Evolutionary conservation across 352 stramenopile species (phyloP).

Genomic region (Lagenidium giganteum): DNA sequence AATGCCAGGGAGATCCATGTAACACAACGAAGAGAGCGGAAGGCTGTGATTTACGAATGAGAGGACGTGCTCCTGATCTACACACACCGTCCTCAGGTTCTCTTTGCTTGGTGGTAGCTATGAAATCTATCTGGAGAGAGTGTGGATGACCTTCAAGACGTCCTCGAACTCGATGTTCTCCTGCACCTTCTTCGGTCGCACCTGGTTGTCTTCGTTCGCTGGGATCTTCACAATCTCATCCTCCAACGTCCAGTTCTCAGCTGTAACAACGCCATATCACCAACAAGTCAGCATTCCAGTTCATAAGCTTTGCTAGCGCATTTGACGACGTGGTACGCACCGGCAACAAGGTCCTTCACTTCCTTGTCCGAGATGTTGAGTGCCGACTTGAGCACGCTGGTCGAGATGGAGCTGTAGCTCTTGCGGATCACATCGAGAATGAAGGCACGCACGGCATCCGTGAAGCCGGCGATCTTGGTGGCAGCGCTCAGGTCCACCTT

Average conservation of each 20-base stretch:
- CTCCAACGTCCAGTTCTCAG: constrained; percentile 66
- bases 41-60: background rate
- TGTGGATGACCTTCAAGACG: constrained; percentile 83
- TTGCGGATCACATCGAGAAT: constrained; percentile 65
- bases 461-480: constrained; percentile 57
- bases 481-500: constrained; percentile 54
- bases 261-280: constrained; percentile 21
- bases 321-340: constrained; percentile 27
- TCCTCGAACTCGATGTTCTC: constrained; percentile 85
- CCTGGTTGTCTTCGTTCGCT: constrained; percentile 79
- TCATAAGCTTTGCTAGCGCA: background rate
- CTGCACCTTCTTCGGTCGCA: constrained; percentile 84
- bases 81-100: no score
- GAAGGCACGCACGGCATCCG: constrained; percentile 70
- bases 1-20: background rate
- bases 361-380: constrained; percentile 70
- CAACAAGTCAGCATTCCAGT: background rate
- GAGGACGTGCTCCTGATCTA: no score
- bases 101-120: constrained; percentile 24
- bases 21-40: background rate
- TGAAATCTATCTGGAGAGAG: constrained; percentile 82
- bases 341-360: constrained; percentile 40
- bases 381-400: constrained; percentile 53
- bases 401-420: constrained; percentile 67
- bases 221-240: constrained; percentile 49